Base-by-base conservation (phyloP, 2,329 filamentous ascomycete species). In the Diatrype stigma region DNA sequence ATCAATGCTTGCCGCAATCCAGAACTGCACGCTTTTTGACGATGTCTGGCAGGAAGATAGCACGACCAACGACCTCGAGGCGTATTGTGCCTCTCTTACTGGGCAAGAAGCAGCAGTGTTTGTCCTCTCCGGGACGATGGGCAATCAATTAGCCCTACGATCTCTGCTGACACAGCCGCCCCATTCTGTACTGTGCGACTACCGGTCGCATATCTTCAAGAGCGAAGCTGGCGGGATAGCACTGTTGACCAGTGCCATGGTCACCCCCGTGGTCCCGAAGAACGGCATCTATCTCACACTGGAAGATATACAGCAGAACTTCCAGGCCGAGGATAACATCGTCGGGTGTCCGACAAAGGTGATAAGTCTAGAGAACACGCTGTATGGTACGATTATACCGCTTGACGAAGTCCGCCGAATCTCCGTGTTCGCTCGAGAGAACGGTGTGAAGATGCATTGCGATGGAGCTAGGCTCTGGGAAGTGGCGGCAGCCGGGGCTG, bases 71-170 rank as follows among this genome's bases (percentile, higher is more conserved):
- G 77, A 81, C 22, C 82, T 97, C 38, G 89, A 96, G 68, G 71
- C 78, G 44, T 85, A 88, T 66, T 78, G 95, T 42, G 89, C 90
- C 17, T 66, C 78, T 30, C 78, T 95, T 3, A 82, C 89, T 1
- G 83, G 83, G 59, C 91, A 95, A 60, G 86, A 91, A 62, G 84
- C 83, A 7, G 87, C 82, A 0, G 76, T 96, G 4, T 85, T 96
- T 49, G 89, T 96, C 50, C 77, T 95, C 52, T 94, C 89, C 0
- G 93, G 93, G 3, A 96, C 92, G 4, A 96, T 96, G 91, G 91
- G 90, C 38, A 96, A 96, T 71, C 91, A 96, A 67, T 76, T 96
- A 17, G 86, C 87, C 0, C 78, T 96, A 40, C 84, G 92, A 37
- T 80, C 88, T 1, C 87, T 94, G 52, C 78, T 96, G 14, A 80